A percentile compares a stretch with the other conserved stretches of the same genome.
phyloP scores from a whole-genome alignment of 345 rosid species.

The Heritiera fomes region DNA sequence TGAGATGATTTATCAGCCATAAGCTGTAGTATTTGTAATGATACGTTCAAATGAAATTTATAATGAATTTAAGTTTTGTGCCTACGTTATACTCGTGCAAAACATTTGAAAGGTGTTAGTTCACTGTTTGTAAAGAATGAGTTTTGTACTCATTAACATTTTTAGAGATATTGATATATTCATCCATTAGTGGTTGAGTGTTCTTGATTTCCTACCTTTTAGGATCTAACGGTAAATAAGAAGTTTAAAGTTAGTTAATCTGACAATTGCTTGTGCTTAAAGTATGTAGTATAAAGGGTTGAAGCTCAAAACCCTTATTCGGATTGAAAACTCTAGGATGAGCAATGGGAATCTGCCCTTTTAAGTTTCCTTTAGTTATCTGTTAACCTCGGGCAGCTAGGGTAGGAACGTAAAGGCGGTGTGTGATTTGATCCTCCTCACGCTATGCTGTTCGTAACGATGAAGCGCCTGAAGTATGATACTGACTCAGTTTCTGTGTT shows the following conservation, averaged over 20 bases:
- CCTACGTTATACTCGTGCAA: constrained; percentile 20
- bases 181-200: neutral
- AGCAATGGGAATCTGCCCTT: no score
- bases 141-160: constrained; percentile 14
- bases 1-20: constrained; percentile 20
- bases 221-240: neutral
- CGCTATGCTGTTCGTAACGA: neutral
- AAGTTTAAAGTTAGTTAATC: neutral
- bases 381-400: neutral
- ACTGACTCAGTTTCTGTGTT: no score
- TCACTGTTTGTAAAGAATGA: constrained; percentile 29
- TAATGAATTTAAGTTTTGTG: constrained; percentile 25
- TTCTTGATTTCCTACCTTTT: neutral
- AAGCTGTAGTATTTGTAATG: constrained; percentile 29
- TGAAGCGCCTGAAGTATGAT: neutral
- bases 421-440: neutral
- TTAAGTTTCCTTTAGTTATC: no score
- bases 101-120: constrained; percentile 20
- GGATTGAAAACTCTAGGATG: neutral
- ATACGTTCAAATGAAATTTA: constrained; percentile 25
- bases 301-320: neutral
- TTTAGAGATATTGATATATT: neutral
- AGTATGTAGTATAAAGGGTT: neutral
- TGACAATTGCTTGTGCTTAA: neutral
- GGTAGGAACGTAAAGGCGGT: neutral